Base-by-base conservation (phyloP, 805 yeast genomes). In the Nakazawaea pomicola region DNA sequence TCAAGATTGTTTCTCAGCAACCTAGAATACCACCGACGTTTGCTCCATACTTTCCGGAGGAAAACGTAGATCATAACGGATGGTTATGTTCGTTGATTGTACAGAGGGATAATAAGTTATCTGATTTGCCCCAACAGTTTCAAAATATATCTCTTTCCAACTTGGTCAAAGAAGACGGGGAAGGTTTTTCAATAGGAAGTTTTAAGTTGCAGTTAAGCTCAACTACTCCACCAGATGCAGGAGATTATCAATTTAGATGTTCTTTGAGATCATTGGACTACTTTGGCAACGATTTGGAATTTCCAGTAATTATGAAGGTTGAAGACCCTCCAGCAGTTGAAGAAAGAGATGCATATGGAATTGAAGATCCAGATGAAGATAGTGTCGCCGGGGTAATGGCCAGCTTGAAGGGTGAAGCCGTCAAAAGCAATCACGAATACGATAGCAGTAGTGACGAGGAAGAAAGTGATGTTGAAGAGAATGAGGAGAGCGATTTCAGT, bases 61-160 rank as follows among this genome's bases (percentile, higher is more conserved):
- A 40, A 1, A 41, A 39, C 12, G 25, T 9, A 7, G 17, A 20
- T 9, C 23, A 24, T 21, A 55, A 51, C 29, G 67, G 68, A 21
- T 91, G 95, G 90, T 67, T 76, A 34, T 90, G 83, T 24, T 72
- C 81, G 38, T 61, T 93, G 38, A 66, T 76, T 24, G 66, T 75
- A 40, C 96, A 87, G 59, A 79, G 79, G 50, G 98, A 91, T 61
- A 78, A 77, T 46, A 87, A 84, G 58, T 65, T 93, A 34, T 75
- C 82, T 17, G 96, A 90, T 49, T 67, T 76, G 8, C 87, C 87
- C 3, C 67, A 69, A 17, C 60, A 60, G 36, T 54, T 84, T 49
- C 70, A 70, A 33, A 65, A 74, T 46, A 64, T 71, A 21, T 80
- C 77, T 44, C 61, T 76, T 39, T 62, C 70, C 29, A 85, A 86